Conservation (phyloP, 1,284 basidiomycete species). For the Agroathelia rolfsii region DNA sequence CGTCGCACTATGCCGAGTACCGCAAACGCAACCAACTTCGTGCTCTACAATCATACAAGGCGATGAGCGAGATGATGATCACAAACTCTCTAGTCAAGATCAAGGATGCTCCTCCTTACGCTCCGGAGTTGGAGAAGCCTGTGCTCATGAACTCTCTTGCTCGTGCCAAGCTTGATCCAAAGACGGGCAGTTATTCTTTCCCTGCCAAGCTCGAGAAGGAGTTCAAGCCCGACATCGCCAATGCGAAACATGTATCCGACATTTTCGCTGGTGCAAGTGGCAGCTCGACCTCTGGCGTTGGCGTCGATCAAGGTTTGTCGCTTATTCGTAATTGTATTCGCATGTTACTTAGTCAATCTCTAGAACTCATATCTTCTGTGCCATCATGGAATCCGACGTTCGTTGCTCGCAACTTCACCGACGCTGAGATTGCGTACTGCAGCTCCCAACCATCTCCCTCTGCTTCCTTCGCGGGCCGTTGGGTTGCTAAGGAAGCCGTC, state of each 20-base stretch:
- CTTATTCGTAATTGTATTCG: constrained; percentile 1
- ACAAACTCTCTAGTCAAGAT: constrained; percentile 88
- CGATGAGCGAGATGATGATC: constrained; percentile 93
- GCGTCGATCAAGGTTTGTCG: constrained; percentile 73
- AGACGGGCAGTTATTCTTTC: constrained; percentile 81
- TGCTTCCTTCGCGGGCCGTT: constrained; percentile 92
- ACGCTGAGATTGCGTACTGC: constrained; percentile 84
- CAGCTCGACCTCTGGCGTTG: constrained; percentile 55
- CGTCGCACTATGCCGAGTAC: constrained; percentile 70
- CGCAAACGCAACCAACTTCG: constrained; percentile 59
- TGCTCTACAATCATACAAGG: constrained; percentile 76
- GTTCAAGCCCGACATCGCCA: constrained; percentile 49
- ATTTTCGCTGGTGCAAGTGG: constrained; percentile 35
- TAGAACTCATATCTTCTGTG: constrained; percentile 88
- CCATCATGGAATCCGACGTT: constrained; percentile 89
- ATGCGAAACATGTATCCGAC: constrained; percentile 55
- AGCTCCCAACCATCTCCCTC: constrained; percentile 75
- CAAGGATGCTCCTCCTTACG: constrained; percentile 92
- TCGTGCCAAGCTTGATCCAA: constrained; percentile 71
- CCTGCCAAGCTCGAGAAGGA: constrained; percentile 49
- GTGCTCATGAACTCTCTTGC: constrained; percentile 93
- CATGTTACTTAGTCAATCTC: constrained; percentile 16
- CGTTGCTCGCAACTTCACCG: constrained; percentile 88
- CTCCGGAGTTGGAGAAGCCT: constrained; percentile 76
- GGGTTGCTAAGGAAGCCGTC: constrained; percentile 96